phyloP scores from a whole-genome alignment of 352 stramenopile species.

The Elongisporangium senticosum region DNA sequence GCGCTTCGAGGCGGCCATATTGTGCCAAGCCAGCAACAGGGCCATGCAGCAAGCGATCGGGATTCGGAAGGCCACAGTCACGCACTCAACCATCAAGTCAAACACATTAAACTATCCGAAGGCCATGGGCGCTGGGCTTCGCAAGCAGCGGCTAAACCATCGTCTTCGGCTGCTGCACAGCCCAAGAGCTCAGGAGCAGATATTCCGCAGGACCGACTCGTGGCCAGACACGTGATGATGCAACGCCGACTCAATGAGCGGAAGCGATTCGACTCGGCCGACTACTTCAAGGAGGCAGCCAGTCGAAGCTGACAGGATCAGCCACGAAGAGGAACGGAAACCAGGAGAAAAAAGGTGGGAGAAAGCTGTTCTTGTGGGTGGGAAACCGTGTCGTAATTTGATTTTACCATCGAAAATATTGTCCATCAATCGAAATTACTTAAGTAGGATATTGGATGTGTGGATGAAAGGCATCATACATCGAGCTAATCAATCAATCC shows the following conservation, averaged over 20 bases:
- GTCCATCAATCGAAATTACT: background rate
- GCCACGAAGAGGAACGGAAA: no score
- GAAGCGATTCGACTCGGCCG: constrained; percentile 74
- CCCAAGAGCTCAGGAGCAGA: background rate
- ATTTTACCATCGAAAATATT: background rate
- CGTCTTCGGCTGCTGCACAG: background rate
- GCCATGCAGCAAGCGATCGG: background rate
- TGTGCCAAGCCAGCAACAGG: constrained; percentile 11
- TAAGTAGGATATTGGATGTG: background rate
- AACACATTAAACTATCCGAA: constrained; percentile 77
- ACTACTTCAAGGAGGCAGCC: constrained; percentile 63
- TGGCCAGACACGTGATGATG: constrained; percentile 54
- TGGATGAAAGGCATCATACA: background rate
- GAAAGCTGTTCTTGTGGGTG: background rate
- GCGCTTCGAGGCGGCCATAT: constrained; percentile 13
- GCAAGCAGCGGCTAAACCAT: constrained; percentile 1
- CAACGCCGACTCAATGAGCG: constrained; percentile 62
- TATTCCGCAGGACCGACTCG: constrained; percentile 24
- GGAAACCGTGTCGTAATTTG: background rate
- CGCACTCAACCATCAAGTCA: constrained; percentile 46
- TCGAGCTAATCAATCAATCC: background rate
- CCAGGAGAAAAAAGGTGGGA: background rate
- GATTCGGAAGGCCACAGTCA: background rate
- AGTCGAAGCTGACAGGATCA: background rate
- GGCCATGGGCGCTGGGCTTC: constrained; percentile 16